Percentiles rank a stretch among this genome's conserved stretches.
phyloP scores from a whole-genome alignment of 441 rosid species.

The Euphorbia corollata region DNA sequence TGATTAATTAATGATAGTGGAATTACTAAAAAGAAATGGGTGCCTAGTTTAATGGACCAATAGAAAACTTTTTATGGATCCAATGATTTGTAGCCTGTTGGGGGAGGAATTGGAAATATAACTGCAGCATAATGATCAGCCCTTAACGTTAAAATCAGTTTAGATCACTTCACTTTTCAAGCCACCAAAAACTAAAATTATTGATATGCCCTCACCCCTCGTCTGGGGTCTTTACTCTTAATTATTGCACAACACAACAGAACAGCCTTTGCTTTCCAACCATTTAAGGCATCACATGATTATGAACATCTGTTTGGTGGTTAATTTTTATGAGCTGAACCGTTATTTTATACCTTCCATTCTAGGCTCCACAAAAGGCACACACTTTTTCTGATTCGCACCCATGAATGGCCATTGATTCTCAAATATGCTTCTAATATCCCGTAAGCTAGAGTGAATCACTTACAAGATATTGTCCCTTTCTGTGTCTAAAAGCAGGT shows the following conservation, averaged over 20 bases:
- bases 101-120: not conserved
- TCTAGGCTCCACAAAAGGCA: no score
- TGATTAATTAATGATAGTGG: not conserved
- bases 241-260: conserved; percentile 11
- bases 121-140: conserved; percentile 10
- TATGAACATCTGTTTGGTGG: not conserved
- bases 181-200: not conserved
- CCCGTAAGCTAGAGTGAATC: not conserved
- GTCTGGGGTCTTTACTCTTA: conserved; percentile 4
- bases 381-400: no score
- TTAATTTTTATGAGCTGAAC: not conserved
- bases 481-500: no score
- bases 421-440: no score
- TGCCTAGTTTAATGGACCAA: conserved; percentile 4
- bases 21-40: not conserved
- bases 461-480: not conserved
- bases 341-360: not conserved
- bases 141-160: conserved; percentile 2
- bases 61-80: not conserved
- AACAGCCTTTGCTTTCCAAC: conserved; percentile 7
- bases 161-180: not conserved
- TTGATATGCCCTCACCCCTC: not conserved
- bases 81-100: not conserved
- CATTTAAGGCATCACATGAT: conserved; percentile 1
- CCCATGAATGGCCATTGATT: no score